These are phyloP conservation scores for Russula lepida DNA, from an alignment of 768 basidiomycete species.

Conservation along the genomic window DNA sequence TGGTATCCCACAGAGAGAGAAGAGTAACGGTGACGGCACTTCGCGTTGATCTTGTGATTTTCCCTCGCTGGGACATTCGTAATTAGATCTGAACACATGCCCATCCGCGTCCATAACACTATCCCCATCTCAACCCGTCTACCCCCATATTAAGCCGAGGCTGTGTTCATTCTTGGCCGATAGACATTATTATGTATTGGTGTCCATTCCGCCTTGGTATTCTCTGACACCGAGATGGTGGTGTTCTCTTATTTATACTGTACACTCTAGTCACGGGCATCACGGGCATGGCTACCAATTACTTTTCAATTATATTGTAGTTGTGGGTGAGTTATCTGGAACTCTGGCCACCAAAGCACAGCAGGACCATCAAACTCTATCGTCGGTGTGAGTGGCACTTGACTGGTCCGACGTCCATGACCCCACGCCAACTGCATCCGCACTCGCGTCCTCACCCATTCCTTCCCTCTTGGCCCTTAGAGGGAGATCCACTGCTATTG, in stretches of 20 bases:
- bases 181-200: constrained; percentile 5
- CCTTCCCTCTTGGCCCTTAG: neutral
- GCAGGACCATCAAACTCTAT: neutral
- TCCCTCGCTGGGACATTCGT: neutral
- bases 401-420: constrained; percentile 14
- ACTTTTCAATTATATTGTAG: neutral
- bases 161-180: neutral
- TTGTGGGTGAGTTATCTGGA: neutral
- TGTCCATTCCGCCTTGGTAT: neutral
- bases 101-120: neutral
- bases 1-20: neutral
- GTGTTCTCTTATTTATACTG: neutral
- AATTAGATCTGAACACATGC: neutral
- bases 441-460: neutral
- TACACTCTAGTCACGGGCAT: neutral
- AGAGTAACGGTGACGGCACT: constrained; percentile 15
- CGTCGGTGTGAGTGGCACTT: neutral
- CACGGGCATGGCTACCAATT: neutral
- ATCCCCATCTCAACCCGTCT: constrained; percentile 2
- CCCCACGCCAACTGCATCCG: neutral
- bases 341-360: neutral
- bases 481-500: neutral
- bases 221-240: neutral
- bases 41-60: constrained; percentile 12
- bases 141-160: neutral